These are phyloP conservation scores for Colletotrichum eleusines DNA, from an alignment of 2,329 filamentous ascomycete species.

Conservation along the genomic window DNA sequence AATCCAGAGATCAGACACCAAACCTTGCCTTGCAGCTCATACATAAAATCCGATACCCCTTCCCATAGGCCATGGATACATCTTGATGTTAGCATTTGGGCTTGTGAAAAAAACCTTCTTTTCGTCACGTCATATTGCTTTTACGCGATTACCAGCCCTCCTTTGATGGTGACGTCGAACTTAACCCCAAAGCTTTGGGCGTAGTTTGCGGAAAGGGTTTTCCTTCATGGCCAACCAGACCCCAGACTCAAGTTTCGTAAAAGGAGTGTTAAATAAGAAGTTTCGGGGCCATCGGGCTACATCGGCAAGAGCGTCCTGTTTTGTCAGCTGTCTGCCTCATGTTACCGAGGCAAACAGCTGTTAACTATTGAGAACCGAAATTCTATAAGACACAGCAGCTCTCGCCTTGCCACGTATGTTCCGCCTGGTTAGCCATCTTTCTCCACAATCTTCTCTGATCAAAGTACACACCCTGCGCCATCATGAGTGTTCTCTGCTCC, in stretches of 20 bases:
- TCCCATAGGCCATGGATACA: neutral
- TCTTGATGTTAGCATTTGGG: neutral
- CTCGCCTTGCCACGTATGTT: rapidly evolving
- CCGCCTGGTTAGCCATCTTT: too few relatives aligned
- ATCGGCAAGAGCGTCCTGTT: neutral
- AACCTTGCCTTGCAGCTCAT: neutral
- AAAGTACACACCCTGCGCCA: neutral
- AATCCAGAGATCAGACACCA: neutral
- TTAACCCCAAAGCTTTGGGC: neutral
- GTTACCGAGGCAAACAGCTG: neutral
- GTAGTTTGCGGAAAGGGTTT: neutral
- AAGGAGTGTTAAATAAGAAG: too few relatives aligned
- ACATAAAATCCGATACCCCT: neutral
- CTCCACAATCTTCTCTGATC: too few relatives aligned
- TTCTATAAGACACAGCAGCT: neutral
- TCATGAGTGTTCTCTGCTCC: neutral
- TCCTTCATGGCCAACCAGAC: neutral
- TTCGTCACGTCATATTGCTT: too few relatives aligned
- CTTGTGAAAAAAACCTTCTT: neutral
- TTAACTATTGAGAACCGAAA: too few relatives aligned
- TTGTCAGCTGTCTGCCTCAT: neutral
- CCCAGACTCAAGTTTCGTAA: neutral
- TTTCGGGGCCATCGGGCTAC: neutral
- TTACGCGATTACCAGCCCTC: neutral
- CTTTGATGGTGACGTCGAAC: neutral